phyloP scores from a whole-genome alignment of 768 basidiomycete species.

The Amanita pseudoporphyria region DNA sequence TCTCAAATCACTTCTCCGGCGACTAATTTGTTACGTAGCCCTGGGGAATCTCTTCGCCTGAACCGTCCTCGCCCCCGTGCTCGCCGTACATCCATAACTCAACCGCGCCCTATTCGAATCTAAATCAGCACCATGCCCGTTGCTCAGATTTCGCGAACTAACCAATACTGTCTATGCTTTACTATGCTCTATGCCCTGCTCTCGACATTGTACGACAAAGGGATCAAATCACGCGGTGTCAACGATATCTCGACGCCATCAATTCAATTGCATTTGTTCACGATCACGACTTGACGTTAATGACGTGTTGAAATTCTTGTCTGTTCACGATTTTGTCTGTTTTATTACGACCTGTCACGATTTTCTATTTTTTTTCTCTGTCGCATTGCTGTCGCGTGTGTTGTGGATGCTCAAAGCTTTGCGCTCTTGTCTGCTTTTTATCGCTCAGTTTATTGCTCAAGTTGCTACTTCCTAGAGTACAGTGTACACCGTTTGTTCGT shows the following conservation, averaged over 20 bases:
- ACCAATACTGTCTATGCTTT: neutral
- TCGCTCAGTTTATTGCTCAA: neutral
- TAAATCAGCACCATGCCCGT: conserved; percentile 7
- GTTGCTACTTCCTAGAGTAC: neutral
- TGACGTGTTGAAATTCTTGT: neutral
- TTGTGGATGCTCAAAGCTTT: neutral
- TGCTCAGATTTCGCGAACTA: neutral
- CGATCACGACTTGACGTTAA: neutral
- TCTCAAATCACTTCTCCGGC: neutral
- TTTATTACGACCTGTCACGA: conserved; percentile 6
- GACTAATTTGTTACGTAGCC: conserved; percentile 19
- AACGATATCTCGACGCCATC: neutral
- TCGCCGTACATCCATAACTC: conserved; percentile 34
- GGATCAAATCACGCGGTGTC: neutral
- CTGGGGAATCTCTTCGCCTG: conserved; percentile 37
- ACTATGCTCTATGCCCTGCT: conserved; percentile 2
- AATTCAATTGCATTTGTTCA: neutral
- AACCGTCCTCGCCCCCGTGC: conserved; percentile 42
- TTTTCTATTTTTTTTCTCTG: neutral
- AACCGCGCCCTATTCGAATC: conserved; percentile 26
- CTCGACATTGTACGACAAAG: neutral
- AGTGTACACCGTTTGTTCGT: neutral
- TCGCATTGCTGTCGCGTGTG: neutral
- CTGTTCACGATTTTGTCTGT: conserved; percentile 4
- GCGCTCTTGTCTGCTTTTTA: neutral